These are phyloP conservation scores for Gynochthodes officinalis DNA, from an alignment of 257 asterid genomes.

Conservation along the genomic window DNA sequence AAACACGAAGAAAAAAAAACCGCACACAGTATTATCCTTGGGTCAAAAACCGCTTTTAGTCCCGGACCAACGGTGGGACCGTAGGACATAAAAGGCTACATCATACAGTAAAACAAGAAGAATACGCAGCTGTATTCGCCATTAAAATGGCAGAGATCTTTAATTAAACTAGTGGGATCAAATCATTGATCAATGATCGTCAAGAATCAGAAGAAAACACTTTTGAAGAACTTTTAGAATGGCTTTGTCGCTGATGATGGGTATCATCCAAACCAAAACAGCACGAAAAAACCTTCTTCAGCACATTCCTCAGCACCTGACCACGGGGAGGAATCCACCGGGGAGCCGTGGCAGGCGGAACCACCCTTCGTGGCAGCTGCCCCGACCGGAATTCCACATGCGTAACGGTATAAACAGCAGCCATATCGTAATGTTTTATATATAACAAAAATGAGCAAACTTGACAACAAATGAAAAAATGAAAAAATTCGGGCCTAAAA, in stretches of 20 bases:
- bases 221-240: neutral
- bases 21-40: too few species aligned
- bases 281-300: slow-evolving; percentile 7
- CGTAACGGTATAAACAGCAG: neutral
- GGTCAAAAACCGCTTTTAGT: too few species aligned
- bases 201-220: neutral
- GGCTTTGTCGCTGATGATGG: neutral
- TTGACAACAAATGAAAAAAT: neutral
- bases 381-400: neutral
- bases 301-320: slow-evolving; percentile 7
- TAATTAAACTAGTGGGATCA: too few species aligned
- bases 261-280: neutral
- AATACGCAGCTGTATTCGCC: too few species aligned
- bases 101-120: too few species aligned
- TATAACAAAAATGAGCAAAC: neutral
- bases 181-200: neutral
- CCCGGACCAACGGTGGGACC: too few species aligned
- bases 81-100: too few species aligned
- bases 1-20: too few species aligned
- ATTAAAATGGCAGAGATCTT: too few species aligned
- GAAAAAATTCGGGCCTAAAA: neutral
- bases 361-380: neutral
- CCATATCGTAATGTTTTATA: neutral
- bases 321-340: slow-evolving; percentile 20
- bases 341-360: slow-evolving; percentile 4